A percentile compares a stretch with the other conserved stretches of the same genome.
These are phyloP conservation scores for Carnegiea gigantea DNA, from an alignment of 179 eudicot genomes.

Conservation along the genomic window DNA sequence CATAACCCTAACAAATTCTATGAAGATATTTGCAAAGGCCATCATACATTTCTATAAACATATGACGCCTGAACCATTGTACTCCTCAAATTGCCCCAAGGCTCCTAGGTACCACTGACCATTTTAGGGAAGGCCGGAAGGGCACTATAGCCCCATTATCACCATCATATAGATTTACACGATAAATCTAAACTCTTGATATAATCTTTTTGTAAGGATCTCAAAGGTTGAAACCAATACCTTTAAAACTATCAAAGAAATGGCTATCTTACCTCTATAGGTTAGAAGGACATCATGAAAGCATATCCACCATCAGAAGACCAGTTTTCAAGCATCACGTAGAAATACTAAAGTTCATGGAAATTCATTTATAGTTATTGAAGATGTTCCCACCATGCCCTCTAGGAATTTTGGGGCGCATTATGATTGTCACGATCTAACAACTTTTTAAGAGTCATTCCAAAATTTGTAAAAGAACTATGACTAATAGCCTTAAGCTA, in stretches of 20 bases:
- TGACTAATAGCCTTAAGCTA: neutral
- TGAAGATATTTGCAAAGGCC: neutral
- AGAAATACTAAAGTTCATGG: neutral
- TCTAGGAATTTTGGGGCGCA: neutral
- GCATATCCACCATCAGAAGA: neutral
- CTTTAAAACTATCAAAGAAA: neutral
- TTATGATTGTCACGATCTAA: neutral
- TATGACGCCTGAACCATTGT: neutral
- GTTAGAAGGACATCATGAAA: neutral
- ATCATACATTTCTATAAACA: neutral
- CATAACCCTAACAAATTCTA: neutral
- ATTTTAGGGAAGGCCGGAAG: neutral
- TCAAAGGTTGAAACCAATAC: slow-evolving; percentile 1
- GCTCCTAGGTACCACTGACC: neutral
- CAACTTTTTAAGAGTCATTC: neutral
- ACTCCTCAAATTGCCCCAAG: neutral
- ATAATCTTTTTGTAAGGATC: neutral
- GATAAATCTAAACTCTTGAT: neutral
- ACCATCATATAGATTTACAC: neutral
- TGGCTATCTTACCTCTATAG: neutral
- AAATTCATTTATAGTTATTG: no score
- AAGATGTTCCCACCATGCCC: neutral
- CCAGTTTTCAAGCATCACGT: neutral
- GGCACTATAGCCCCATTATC: neutral
- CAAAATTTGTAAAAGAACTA: neutral